Conservation (phyloP, 306 rosid genomes). For the Clitoria ternatea region DNA sequence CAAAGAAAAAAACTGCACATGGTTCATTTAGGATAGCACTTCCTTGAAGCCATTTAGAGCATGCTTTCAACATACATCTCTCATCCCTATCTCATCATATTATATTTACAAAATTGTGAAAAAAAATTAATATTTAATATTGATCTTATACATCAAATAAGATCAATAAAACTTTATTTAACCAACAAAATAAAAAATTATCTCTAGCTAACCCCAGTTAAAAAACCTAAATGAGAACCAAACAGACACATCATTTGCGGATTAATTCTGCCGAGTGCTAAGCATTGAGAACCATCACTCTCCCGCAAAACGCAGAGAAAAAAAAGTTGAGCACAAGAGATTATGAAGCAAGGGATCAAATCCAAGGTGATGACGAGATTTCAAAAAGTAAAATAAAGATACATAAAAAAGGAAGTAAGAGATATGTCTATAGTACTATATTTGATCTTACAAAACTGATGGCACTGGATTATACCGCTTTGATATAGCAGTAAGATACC, state of each 20-base stretch:
- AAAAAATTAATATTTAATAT: no score
- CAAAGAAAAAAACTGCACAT: no score
- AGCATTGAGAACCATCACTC: not conserved
- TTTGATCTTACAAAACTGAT: constrained; percentile 25
- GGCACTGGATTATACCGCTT: constrained; percentile 15
- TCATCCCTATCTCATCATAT: no score
- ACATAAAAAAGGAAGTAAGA: not conserved
- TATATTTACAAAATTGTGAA: no score
- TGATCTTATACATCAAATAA: no score
- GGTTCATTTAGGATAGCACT: no score
- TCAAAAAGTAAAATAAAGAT: not conserved
- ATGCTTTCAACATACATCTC: no score
- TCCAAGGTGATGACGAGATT: not conserved
- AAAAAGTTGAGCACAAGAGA: not conserved
- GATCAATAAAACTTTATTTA: no score
- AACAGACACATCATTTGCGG: not conserved
- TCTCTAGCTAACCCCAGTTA: no score
- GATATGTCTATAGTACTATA: not conserved
- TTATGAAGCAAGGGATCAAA: not conserved
- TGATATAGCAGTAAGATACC: not conserved
- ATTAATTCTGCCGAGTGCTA: not conserved
- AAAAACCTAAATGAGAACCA: no score
- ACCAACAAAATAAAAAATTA: no score
- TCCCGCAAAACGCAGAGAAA: not conserved
- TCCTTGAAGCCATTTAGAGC: no score